phyloP scores from a whole-genome alignment of 2,329 filamentous ascomycete species.

The Colletotrichum ledebouriae region DNA sequence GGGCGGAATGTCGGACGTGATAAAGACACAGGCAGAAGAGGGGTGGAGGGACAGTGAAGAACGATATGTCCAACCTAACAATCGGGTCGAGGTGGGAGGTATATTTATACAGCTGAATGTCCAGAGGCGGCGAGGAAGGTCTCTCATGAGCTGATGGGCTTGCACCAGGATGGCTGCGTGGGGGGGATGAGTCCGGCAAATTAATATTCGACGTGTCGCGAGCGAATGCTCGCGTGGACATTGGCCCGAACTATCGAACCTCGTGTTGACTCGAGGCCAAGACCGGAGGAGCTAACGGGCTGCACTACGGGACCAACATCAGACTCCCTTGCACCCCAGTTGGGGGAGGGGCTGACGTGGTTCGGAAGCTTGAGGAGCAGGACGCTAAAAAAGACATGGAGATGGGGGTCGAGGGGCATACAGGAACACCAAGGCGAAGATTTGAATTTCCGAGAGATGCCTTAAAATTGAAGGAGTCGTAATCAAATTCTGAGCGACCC shows the following conservation, averaged over 20 bases:
- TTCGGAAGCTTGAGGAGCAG: conserved; percentile 29
- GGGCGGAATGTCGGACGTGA: conserved; percentile 5
- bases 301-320: conserved; percentile 25
- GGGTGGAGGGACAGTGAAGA: conserved; percentile 39
- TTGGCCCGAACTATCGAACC: conserved; percentile 54
- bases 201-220: conserved; percentile 48
- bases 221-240: conserved; percentile 52
- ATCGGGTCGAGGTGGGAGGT: conserved; percentile 23
- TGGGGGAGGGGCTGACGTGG: conserved; percentile 30
- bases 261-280: conserved; percentile 40
- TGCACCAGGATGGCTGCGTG: conserved; percentile 47
- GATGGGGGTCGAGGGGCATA: conserved; percentile 29
- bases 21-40: conserved; percentile 38
- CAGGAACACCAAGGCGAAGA: conserved; percentile 21
- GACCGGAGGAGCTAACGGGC: conserved; percentile 38
- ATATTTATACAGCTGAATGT: conserved; percentile 51
- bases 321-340: conserved; percentile 33
- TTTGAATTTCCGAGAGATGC: neutral
- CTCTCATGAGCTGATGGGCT: conserved; percentile 54
- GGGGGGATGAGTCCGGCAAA: conserved; percentile 46
- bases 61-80: conserved; percentile 14
- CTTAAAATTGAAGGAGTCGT: neutral
- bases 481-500: conserved; percentile 21
- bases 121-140: conserved; percentile 40
- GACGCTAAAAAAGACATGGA: conserved; percentile 37